phyloP scores from a whole-genome alignment of 768 basidiomycete species.

The Steccherinum ochraceum region DNA sequence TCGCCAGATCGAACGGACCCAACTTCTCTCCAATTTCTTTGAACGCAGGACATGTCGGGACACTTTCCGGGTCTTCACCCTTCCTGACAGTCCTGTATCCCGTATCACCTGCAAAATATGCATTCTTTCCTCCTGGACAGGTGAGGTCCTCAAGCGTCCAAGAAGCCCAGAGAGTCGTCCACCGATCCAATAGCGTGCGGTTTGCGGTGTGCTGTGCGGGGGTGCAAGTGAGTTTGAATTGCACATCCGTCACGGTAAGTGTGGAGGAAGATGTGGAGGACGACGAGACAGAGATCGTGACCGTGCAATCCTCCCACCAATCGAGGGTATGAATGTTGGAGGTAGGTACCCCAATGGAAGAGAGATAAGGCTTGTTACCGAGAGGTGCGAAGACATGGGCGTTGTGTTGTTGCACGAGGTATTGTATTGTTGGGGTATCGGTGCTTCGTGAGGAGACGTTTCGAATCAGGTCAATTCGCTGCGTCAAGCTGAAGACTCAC shows the following conservation, averaged over 20 bases:
- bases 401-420: conserved; percentile 18
- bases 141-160: conserved; percentile 47
- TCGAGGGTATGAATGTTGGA: conserved; percentile 37
- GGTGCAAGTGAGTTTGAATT: conserved; percentile 48
- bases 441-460: conserved; percentile 22
- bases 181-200: conserved; percentile 42
- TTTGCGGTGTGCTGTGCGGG: conserved; percentile 63
- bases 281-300: conserved; percentile 20
- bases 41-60: conserved; percentile 67
- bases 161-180: conserved; percentile 56
- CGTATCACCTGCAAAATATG: conserved; percentile 69
- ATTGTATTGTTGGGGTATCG: conserved; percentile 26
- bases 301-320: conserved; percentile 46
- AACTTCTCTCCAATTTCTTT: conserved; percentile 59
- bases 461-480: too few species aligned
- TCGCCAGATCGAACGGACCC: conserved; percentile 59
- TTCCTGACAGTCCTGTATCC: conserved; percentile 45
- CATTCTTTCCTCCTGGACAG: conserved; percentile 34
- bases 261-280: conserved; percentile 7
- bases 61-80: conserved; percentile 41
- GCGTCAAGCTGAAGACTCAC: conserved; percentile 15
- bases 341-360: conserved; percentile 23
- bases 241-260: too few species aligned
- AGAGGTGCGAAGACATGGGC: conserved; percentile 42
- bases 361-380: conserved; percentile 33